A percentile compares a stretch with the other conserved stretches of the same genome.
Evolutionary conservation across 768 basidiomycete genomes (phyloP).

Genomic region (Boletellus emodensis): DNA sequence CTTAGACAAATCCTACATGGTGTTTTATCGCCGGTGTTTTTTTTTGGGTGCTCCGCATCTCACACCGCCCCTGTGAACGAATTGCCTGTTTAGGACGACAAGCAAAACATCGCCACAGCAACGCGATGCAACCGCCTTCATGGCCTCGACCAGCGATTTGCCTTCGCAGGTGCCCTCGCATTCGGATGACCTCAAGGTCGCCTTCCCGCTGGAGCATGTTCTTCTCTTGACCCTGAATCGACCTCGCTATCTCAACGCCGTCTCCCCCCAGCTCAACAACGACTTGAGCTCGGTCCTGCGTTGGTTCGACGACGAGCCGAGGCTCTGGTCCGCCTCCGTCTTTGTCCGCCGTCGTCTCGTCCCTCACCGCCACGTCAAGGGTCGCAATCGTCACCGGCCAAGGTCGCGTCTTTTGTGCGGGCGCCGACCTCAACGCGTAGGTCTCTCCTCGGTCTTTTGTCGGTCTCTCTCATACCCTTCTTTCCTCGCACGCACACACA

Average conservation of each 20-base stretch:
- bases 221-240: slow-evolving; percentile 61
- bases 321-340: slow-evolving; percentile 56
- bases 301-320: slow-evolving; percentile 73
- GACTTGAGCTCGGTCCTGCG: slow-evolving; percentile 52
- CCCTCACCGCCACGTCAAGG: slow-evolving; percentile 37
- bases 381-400: slow-evolving; percentile 70
- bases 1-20: no score
- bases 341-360: background rate
- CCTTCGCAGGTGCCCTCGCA: slow-evolving; percentile 22
- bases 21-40: background rate
- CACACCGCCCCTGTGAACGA: background rate
- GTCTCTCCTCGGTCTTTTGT: slow-evolving; percentile 19
- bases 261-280: slow-evolving; percentile 54
- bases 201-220: slow-evolving; percentile 48
- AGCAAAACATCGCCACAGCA: no score
- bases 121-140: no score
- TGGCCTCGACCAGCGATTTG: background rate
- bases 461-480: background rate
- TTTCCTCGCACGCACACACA: no score
- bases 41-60: background rate
- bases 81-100: no score
- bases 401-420: slow-evolving; percentile 73
- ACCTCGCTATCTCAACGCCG: slow-evolving; percentile 68
- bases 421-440: slow-evolving; percentile 73
- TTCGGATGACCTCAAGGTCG: slow-evolving; percentile 36